phyloP scores from a whole-genome alignment of 805 yeast species.

The Starmerella potacharoeniae region DNA sequence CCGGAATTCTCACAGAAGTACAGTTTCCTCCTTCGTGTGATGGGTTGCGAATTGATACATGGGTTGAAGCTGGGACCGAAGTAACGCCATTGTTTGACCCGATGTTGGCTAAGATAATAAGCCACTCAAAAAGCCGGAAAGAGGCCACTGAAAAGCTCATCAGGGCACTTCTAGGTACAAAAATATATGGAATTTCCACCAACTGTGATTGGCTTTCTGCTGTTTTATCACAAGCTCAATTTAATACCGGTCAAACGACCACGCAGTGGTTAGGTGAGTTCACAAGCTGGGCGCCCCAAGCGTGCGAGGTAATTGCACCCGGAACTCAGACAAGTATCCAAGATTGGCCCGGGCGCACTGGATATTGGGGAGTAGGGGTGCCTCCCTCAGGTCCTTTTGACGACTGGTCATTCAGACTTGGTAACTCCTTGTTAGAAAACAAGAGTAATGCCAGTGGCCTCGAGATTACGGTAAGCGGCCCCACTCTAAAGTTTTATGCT shows the following conservation, averaged over 20 bases:
- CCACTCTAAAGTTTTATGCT: conserved; percentile 69
- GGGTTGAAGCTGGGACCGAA: conserved; percentile 79
- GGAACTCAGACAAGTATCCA: conserved; percentile 94
- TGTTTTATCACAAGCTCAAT: neutral
- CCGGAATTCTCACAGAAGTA: conserved; percentile 81
- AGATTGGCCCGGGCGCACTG: conserved; percentile 82
- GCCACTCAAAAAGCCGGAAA: conserved; percentile 74
- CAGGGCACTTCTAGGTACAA: neutral
- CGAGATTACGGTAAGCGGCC: conserved; percentile 80
- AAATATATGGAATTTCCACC: neutral
- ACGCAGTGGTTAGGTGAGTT: conserved; percentile 79
- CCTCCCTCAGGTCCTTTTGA: conserved; percentile 99
- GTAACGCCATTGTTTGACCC: conserved; percentile 91
- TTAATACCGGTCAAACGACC: conserved; percentile 20
- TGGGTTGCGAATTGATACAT: conserved; percentile 86
- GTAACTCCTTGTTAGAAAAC: conserved; percentile 84
- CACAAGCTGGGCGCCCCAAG: conserved; percentile 58
- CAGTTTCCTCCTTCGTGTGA: conserved; percentile 45
- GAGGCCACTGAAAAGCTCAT: conserved; percentile 70
- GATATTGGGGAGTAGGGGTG: conserved; percentile 79
- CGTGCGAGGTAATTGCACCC: conserved; percentile 72
- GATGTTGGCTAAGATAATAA: conserved; percentile 87
- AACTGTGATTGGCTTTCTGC: neutral
- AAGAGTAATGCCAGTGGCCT: conserved; percentile 70
- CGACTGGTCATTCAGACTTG: conserved; percentile 73